Evolutionary conservation across 257 asterid genomes (phyloP).

Genomic region (Verbena officinalis): DNA sequence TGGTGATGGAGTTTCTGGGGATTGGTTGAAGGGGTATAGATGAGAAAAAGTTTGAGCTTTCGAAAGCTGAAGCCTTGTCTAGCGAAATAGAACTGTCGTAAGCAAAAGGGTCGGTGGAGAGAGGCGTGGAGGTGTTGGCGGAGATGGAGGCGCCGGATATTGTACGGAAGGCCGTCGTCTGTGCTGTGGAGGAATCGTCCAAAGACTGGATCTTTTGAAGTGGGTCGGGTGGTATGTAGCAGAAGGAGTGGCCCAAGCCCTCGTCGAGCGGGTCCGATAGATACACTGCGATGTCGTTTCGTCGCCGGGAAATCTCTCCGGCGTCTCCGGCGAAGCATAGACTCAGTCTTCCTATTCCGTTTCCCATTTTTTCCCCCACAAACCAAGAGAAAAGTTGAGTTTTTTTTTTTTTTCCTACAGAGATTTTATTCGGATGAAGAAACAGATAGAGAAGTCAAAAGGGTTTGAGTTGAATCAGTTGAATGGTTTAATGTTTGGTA

Average conservation of each 20-base stretch:
- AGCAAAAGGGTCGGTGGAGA: slow-evolving; percentile 64
- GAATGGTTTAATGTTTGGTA: slow-evolving; percentile 29
- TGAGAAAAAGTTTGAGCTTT: slow-evolving; percentile 81
- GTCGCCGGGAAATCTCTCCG: slow-evolving; percentile 79
- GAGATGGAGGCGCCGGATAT: slow-evolving; percentile 98
- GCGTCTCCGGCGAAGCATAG: slow-evolving; percentile 81
- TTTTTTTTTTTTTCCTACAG: not conserved
- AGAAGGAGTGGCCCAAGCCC: slow-evolving; percentile 92
- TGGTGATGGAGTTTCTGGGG: slow-evolving; percentile 43
- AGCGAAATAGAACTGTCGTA: slow-evolving; percentile 41
- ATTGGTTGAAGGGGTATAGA: slow-evolving; percentile 90
- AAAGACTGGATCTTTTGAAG: slow-evolving; percentile 42
- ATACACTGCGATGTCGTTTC: slow-evolving; percentile 48
- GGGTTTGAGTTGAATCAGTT: slow-evolving; percentile 15
- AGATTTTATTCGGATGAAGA: not conserved
- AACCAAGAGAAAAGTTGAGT: slow-evolving; percentile 10
- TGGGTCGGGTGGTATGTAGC: slow-evolving; percentile 80
- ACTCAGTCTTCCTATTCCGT: slow-evolving; percentile 58
- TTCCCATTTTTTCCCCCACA: slow-evolving; percentile 59
- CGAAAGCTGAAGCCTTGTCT: slow-evolving; percentile 89
- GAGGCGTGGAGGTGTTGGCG: slow-evolving; percentile 82
- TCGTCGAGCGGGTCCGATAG: slow-evolving; percentile 71
- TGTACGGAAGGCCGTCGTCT: slow-evolving; percentile 60
- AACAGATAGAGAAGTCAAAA: not conserved
- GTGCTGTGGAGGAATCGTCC: slow-evolving; percentile 52